A percentile compares a stretch with the other conserved stretches of the same genome.
phyloP scores from a whole-genome alignment of 73 alveolate genomes.

The Durusdinium trenchii region DNA sequence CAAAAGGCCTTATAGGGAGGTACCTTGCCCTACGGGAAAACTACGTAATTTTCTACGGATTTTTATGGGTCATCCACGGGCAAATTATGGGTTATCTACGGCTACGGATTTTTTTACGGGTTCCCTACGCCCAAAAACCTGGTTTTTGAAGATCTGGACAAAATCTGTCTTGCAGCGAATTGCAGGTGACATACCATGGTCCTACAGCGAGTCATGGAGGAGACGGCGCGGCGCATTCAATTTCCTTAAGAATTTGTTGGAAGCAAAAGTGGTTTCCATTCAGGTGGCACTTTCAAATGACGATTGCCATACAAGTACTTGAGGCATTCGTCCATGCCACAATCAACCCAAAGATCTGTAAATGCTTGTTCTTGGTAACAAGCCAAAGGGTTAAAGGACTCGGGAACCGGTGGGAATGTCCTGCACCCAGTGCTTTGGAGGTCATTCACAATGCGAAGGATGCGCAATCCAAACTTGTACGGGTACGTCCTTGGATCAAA shows the following conservation, averaged over 20 bases:
- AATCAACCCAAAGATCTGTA: neutral
- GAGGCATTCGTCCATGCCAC: neutral
- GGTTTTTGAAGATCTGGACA: neutral
- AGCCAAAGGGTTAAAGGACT: neutral
- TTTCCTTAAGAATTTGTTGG: neutral
- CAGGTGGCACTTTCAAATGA: neutral
- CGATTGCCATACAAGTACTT: neutral
- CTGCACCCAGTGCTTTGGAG: neutral
- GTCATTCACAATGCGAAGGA: conserved; percentile 19
- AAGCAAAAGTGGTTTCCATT: conserved; percentile 1
- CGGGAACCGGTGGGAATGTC: neutral
- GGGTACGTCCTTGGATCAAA: conserved; percentile 33
- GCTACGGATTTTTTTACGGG: conserved; percentile 35
- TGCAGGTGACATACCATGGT: neutral
- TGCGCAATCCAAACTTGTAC: neutral
- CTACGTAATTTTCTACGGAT: neutral
- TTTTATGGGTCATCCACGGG: conserved; percentile 14
- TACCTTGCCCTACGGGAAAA: neutral
- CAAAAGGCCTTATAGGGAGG: neutral
- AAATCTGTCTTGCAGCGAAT: neutral
- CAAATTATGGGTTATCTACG: conserved; percentile 4
- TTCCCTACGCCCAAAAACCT: conserved; percentile 52
- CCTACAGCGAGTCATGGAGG: neutral
- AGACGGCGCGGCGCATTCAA: neutral
- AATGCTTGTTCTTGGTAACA: neutral